These are phyloP conservation scores for Kernera saxatilis DNA, from an alignment of 345 rosid species.

Conservation along the genomic window DNA sequence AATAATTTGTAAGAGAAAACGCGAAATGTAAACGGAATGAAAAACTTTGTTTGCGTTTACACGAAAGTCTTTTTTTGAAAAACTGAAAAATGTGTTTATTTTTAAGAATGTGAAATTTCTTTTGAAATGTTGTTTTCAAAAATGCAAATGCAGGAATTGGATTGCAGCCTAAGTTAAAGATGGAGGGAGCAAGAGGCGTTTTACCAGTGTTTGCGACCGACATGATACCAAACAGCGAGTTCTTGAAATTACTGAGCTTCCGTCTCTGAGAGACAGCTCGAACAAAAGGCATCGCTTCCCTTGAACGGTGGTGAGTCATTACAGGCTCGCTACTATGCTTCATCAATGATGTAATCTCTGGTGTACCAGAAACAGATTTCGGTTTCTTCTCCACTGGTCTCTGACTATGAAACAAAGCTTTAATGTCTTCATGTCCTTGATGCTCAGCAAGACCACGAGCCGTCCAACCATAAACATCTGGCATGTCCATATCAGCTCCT, in stretches of 20 bases:
- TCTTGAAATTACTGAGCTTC: slow-evolving; percentile 42
- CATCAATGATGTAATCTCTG: slow-evolving; percentile 30
- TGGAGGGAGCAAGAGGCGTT: neutral
- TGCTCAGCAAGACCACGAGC: slow-evolving; percentile 65
- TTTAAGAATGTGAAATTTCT: neutral
- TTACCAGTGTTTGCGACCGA: slow-evolving; percentile 63
- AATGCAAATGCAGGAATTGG: neutral
- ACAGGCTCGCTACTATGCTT: slow-evolving; percentile 60
- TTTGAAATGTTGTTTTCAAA: neutral
- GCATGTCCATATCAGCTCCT: slow-evolving; percentile 58
- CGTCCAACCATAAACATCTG: slow-evolving; percentile 74
- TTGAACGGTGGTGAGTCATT: slow-evolving; percentile 34
- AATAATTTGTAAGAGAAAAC: too few relatives aligned
- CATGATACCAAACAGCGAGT: slow-evolving; percentile 76
- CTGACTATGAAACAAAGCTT: slow-evolving; percentile 34
- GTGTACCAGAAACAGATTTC: neutral
- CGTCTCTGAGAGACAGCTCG: slow-evolving; percentile 34
- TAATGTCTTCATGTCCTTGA: slow-evolving; percentile 72
- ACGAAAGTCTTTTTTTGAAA: too few relatives aligned
- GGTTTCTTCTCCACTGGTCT: slow-evolving; percentile 22
- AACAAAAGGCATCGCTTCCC: slow-evolving; percentile 39
- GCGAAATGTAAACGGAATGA: too few relatives aligned
- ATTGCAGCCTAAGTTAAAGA: neutral
- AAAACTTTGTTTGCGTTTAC: too few relatives aligned
- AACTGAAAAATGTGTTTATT: too few relatives aligned